Percentiles rank a stretch among this genome's conserved stretches.
phyloP scores from a whole-genome alignment of 2,329 filamentous ascomycete species.

The Cercospora zeina region DNA sequence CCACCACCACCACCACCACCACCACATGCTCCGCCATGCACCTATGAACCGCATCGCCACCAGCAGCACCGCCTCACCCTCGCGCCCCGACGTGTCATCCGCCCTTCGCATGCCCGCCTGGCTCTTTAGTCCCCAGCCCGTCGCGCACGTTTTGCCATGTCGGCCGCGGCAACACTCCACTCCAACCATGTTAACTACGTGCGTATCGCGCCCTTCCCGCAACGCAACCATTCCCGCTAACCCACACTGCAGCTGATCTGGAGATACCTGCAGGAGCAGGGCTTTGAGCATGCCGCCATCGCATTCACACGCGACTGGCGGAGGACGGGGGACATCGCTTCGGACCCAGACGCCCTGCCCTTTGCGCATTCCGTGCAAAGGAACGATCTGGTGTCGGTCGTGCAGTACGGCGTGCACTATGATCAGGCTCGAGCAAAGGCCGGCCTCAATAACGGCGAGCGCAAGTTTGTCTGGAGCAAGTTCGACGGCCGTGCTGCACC shows the following conservation, averaged over 20 bases:
- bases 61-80: not conserved
- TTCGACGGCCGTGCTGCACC: constrained; percentile 30
- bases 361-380: constrained; percentile 61
- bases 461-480: constrained; percentile 34
- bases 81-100: not conserved
- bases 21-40: not conserved
- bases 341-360: constrained; percentile 59
- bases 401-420: constrained; percentile 62
- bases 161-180: constrained; percentile 44
- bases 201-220: not conserved
- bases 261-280: constrained; percentile 54
- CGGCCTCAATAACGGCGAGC: constrained; percentile 25
- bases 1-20: not conserved
- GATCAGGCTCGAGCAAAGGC: constrained; percentile 42
- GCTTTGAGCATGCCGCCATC: constrained; percentile 47
- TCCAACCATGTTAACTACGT: constrained; percentile 66
- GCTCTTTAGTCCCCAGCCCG: not conserved
- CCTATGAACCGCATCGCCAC: not conserved
- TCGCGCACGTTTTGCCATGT: constrained; percentile 23
- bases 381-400: constrained; percentile 60
- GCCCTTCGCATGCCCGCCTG: constrained; percentile 4
- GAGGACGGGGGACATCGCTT: constrained; percentile 41
- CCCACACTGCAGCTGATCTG: constrained; percentile 54
- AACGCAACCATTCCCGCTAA: not conserved
- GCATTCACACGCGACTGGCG: constrained; percentile 64